phyloP scores from a whole-genome alignment of 768 basidiomycete species.

The Leccinum arenicola region DNA sequence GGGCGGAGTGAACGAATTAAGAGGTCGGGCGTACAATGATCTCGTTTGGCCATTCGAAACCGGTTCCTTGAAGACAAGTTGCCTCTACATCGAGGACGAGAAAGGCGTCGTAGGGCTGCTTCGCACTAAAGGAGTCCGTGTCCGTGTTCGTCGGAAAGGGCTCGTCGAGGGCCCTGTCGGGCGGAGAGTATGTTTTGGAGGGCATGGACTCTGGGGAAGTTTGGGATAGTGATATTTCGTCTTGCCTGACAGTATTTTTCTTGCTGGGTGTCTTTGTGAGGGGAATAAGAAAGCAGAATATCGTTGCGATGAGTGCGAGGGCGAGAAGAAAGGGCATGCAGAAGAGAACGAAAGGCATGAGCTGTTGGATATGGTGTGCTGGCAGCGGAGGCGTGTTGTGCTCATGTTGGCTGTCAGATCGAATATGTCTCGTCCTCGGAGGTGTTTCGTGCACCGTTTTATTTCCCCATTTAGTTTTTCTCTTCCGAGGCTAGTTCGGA shows the following conservation, averaged over 20 bases:
- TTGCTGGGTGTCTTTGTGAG: not conserved
- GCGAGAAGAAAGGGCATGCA: constrained; percentile 10
- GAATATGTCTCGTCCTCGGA: not conserved
- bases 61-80: constrained; percentile 65
- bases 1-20: constrained; percentile 5
- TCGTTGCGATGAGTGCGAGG: constrained; percentile 8
- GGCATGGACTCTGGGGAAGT: constrained; percentile 13
- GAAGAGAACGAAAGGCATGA: constrained; percentile 7
- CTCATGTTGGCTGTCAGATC: constrained; percentile 27
- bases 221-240: not conserved
- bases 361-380: constrained; percentile 3
- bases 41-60: constrained; percentile 88
- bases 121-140: constrained; percentile 19
- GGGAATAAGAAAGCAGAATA: constrained; percentile 3
- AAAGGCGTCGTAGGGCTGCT: constrained; percentile 69
- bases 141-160: constrained; percentile 3
- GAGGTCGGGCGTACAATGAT: constrained; percentile 69
- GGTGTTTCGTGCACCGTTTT: not conserved
- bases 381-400: constrained; percentile 20
- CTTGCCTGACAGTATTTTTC: not conserved
- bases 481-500: not conserved
- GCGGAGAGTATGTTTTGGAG: constrained; percentile 14
- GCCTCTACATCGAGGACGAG: constrained; percentile 90
- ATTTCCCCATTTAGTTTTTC: constrained; percentile 14
- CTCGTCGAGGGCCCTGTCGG: constrained; percentile 6